A percentile compares a stretch with the other conserved stretches of the same genome.
These are phyloP conservation scores for Bonia amplexicaulis DNA, from an alignment of 176 grass and related monocot genomes.

Conservation along the genomic window DNA sequence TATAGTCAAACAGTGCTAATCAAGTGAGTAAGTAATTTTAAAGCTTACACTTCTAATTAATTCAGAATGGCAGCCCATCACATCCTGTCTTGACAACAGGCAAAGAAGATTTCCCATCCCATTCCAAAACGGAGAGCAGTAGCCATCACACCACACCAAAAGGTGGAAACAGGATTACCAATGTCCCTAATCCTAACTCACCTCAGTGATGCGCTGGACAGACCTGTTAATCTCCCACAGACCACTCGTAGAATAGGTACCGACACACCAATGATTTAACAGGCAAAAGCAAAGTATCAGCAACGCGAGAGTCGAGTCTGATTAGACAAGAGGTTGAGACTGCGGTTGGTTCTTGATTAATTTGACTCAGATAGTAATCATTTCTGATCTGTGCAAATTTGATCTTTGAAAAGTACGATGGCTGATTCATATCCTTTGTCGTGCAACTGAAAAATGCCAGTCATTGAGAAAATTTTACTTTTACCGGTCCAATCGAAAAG, in stretches of 20 bases:
- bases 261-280: background rate
- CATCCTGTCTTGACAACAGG: background rate
- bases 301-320: background rate
- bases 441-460: background rate
- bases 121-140: slow-evolving; percentile 27
- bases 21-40: background rate
- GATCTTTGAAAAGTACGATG: background rate
- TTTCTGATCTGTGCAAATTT: background rate
- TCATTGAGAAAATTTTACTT: background rate
- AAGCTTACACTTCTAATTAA: background rate
- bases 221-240: background rate
- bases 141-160: slow-evolving; percentile 8
- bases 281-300: background rate
- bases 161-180: background rate
- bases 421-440: background rate
- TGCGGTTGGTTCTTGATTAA: background rate
- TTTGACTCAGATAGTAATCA: background rate
- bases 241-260: background rate
- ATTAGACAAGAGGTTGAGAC: background rate
- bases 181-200: background rate
- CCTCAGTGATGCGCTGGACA: background rate
- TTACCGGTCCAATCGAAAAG: background rate
- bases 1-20: background rate
- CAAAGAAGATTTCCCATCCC: slow-evolving; percentile 11
- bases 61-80: background rate